Evolutionary conservation across 2,329 filamentous ascomycete species (phyloP).

Genomic region (Ceratocystis ficicola): DNA sequence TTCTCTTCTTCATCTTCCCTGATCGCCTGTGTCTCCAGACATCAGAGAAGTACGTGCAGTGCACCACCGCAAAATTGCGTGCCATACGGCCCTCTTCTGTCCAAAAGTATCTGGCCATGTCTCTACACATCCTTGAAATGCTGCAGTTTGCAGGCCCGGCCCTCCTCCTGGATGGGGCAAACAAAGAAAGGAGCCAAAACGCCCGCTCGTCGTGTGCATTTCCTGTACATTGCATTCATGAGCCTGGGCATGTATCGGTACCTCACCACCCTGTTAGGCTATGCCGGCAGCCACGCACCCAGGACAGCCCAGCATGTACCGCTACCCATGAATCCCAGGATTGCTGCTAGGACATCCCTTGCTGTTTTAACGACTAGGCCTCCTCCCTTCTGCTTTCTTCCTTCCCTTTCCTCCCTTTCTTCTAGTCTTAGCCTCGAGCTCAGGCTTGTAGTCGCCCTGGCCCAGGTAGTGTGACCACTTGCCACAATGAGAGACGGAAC

Average conservation of each 20-base stretch:
- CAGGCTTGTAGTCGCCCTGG: too few species aligned
- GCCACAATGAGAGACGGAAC: background rate
- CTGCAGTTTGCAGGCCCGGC: background rate
- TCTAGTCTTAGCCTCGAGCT: background rate
- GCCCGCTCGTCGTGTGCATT: background rate
- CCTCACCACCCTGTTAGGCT: background rate
- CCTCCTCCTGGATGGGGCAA: background rate
- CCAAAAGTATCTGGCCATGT: background rate
- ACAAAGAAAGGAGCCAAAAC: background rate
- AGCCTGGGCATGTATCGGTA: background rate
- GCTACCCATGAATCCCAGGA: background rate
- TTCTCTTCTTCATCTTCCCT: background rate
- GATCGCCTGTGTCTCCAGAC: background rate
- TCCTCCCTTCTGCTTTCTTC: background rate
- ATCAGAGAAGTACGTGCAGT: background rate
- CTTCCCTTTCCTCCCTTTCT: background rate
- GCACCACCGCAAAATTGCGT: background rate
- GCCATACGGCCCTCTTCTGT: background rate
- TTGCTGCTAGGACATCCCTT: background rate
- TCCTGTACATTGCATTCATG: too few species aligned
- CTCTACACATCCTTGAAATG: background rate
- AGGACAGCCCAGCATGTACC: background rate
- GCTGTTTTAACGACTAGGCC: background rate
- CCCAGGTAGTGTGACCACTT: conserved; percentile 2
- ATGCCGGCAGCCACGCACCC: background rate